Base-by-base conservation (phyloP, 2,329 filamentous ascomycete genomes). In the Trichoderma pleuroti region DNA sequence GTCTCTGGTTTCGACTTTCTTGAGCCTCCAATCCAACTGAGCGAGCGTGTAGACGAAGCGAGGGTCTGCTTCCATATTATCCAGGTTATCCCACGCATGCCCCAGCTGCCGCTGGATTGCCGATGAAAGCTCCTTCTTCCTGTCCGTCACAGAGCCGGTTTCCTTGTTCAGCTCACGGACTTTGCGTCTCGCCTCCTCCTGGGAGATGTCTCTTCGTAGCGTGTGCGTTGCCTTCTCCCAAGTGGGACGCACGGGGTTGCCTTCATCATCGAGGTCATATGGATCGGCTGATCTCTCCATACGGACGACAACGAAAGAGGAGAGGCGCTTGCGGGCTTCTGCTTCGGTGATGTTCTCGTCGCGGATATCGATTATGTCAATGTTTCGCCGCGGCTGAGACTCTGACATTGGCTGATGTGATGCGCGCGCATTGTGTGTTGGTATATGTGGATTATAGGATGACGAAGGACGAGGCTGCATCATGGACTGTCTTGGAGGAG, bases 81-180 rank as follows among this genome's bases (percentile, higher is more conserved):
- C 75, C 11, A 86, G 76, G 1, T 78, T 73, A 8, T 79, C 74
- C 42, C 81, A 78, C 0, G 81, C 80, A 12, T 64, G 72, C 67
- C 85, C 82, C 10, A 87, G 74, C 68, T 86, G 85, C 3, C 76
- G 76, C 70, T 82, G 81, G 26, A 85, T 78, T 2, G 75, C 72
- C 0, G 77, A 71, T 4, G 75, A 77, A 30, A 86, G 76, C 0
- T 73, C 72, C 4, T 76, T 76, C 74, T 81, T 82, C 76, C 85
- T 86, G 49, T 82, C 77, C 16, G 74, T 28, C 14, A 82, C 76
- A 0, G 76, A 65, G 10, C 71, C 74, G 0, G 66, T 36, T 6
- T 75, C 73, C 26, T 67, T 74, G 21, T 83, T 77, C 24, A 87
- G 77, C 5, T 79, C 72, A 12, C 77, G 78, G 16, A 87, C 79